Evolutionary conservation across 495 filamentous ascomycete species (phyloP), one percentile per base, ranked within the genome.

Genomic region (Aspergillus nidulans): DNA sequence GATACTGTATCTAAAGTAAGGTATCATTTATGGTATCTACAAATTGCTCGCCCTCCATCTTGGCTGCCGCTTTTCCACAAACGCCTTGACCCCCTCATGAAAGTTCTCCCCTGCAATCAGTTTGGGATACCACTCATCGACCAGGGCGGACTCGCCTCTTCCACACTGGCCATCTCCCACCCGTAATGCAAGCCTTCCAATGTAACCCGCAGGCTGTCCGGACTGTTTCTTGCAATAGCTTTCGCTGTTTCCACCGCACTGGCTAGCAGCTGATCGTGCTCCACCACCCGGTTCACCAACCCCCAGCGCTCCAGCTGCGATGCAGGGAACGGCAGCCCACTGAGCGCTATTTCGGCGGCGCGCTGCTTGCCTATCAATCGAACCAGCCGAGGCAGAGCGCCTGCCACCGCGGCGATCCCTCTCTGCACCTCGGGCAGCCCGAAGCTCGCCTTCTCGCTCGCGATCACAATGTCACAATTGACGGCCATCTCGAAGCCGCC

Each of bases 41-140:
- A 95, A 63, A 71, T 91, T 92, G 63, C 82, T 86, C 64, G 84
- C 76, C 63, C 77, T 77, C 89, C 90, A 92, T 47, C 69, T 76
- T 20, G 87, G 81, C 66, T 80, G 76, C 69, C 89, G 75, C 70
- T 83, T 90, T 80, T 91, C 89, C 55, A 87, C 81, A 80, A 95
- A 95, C 53, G 86, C 87, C 69, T 64, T 77, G 36, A 94, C 76
- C 0, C 89, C 90, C 71, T 95, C 90, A 57, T 71, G 77, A 66
- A 89, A 86, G 73, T 94, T 94, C 63, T 85, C 80, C 15, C 87
- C 89, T 16, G 60, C 72, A 39, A 85, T 74, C 49, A 95, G 73
- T 55, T 69, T 67, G 48, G 59, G 67, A 63, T 81, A 91, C 80
- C 81, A 77, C 2, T 79, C 78, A 56, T 78, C 74, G 38, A 77